These are phyloP conservation scores for Wickerhamiella siamensis DNA, from an alignment of 805 yeast genomes.

Conservation along the genomic window DNA sequence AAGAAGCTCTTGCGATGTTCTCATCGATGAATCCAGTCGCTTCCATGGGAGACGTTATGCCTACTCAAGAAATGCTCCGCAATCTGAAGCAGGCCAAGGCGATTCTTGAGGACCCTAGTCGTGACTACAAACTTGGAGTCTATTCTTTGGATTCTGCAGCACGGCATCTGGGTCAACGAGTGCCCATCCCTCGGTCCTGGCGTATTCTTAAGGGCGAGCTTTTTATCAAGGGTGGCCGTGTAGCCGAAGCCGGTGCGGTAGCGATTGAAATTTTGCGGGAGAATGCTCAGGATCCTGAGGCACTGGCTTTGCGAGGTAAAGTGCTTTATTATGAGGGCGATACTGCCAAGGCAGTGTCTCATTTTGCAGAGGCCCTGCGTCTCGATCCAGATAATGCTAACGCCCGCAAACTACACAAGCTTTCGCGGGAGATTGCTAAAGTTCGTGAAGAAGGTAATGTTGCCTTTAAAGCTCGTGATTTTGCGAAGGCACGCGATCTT, in stretches of 20 bases:
- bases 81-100: constrained; percentile 24
- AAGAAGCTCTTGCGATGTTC: constrained; percentile 23
- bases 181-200: constrained; percentile 26
- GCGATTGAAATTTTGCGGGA: constrained; percentile 26
- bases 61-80: constrained; percentile 27
- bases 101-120: constrained; percentile 14
- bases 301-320: constrained; percentile 27
- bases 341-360: constrained; percentile 24
- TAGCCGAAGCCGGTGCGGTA: constrained; percentile 26
- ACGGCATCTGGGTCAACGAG: constrained; percentile 24
- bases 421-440: constrained; percentile 24
- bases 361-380: constrained; percentile 28
- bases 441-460: constrained; percentile 46
- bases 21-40: constrained; percentile 13
- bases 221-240: constrained; percentile 19
- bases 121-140: constrained; percentile 22
- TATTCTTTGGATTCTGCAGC: constrained; percentile 28
- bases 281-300: constrained; percentile 27
- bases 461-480: constrained; percentile 51
- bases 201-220: constrained; percentile 22
- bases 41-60: constrained; percentile 17
- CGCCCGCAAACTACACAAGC: constrained; percentile 24
- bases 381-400: constrained; percentile 28
- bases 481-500: constrained; percentile 45
- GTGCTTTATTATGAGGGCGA: constrained; percentile 28